phyloP scores from a whole-genome alignment of 2,329 filamentous ascomycete species.

The Penicillium glabrum region DNA sequence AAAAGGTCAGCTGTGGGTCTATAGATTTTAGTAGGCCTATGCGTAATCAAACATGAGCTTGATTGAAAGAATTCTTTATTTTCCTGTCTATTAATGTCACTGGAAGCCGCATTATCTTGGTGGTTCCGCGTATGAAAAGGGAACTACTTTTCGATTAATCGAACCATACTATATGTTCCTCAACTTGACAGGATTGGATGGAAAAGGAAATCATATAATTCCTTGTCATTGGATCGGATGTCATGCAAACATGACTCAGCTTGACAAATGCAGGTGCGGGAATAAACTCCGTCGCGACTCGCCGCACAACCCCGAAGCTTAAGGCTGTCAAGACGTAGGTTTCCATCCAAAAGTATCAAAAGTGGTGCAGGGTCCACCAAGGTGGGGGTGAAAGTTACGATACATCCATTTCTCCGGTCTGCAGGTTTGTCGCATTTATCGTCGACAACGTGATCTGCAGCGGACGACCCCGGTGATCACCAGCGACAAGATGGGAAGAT shows the following conservation, averaged over 20 bases:
- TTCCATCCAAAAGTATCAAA: neutral
- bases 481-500: no score
- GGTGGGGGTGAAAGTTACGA: neutral
- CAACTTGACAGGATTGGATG: neutral
- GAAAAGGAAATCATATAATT: neutral
- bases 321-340: neutral
- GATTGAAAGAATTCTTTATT: no score
- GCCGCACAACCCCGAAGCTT: neutral
- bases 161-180: no score
- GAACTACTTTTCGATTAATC: no score
- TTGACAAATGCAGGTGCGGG: neutral
- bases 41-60: no score
- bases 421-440: slow-evolving; percentile 9
- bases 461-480: slow-evolving; percentile 5
- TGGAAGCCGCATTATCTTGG: no score
- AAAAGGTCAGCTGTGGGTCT: no score
- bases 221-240: neutral
- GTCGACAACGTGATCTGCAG: slow-evolving; percentile 4
- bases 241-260: neutral
- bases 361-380: neutral
- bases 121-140: no score
- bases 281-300: neutral
- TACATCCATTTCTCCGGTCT: slow-evolving; percentile 6
- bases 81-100: no score
- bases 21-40: no score